Conservation (phyloP, 805 yeast genomes). For the Candida sonorensis region DNA sequence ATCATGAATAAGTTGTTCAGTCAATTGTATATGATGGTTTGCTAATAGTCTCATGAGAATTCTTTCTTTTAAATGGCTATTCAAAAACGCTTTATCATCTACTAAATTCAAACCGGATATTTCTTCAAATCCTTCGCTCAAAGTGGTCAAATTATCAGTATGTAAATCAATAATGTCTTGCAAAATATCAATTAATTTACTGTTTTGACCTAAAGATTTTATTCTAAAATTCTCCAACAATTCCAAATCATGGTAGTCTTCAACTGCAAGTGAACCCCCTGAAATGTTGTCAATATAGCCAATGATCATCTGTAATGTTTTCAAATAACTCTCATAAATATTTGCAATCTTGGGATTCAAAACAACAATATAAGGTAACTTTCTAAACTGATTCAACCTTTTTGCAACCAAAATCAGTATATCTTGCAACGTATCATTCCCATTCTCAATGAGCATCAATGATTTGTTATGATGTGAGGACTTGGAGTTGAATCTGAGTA, state of each 20-base stretch:
- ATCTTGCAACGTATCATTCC: conserved; percentile 50
- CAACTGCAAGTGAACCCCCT: conserved; percentile 2
- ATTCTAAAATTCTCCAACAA: conserved; percentile 30
- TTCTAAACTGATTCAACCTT: conserved; percentile 61
- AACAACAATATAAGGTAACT: conserved; percentile 76
- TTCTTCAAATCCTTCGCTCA: conserved; percentile 72
- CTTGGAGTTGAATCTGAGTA: conserved; percentile 38
- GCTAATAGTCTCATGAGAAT: conserved; percentile 82
- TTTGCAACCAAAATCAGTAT: conserved; percentile 61
- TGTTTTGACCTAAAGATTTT: conserved; percentile 45
- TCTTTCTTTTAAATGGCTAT: conserved; percentile 72
- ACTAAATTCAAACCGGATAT: conserved; percentile 34
- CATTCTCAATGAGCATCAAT: conserved; percentile 33
- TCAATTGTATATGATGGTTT: conserved; percentile 71
- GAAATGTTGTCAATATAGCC: conserved; percentile 32
- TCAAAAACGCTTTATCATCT: conserved; percentile 43
- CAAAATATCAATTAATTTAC: conserved; percentile 45
- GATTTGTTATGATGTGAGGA: conserved; percentile 23
- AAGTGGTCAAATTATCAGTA: conserved; percentile 72
- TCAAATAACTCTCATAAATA: conserved; percentile 66
- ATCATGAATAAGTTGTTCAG: conserved; percentile 34
- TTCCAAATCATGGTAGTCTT: conserved; percentile 13
- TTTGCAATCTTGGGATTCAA: conserved; percentile 81
- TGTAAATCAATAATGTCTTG: conserved; percentile 63
- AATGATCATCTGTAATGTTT: conserved; percentile 52